A percentile compares a stretch with the other conserved stretches of the same genome.
phyloP scores from a whole-genome alignment of 2,329 filamentous ascomycete species.

The Ascosphaera acerosa region DNA sequence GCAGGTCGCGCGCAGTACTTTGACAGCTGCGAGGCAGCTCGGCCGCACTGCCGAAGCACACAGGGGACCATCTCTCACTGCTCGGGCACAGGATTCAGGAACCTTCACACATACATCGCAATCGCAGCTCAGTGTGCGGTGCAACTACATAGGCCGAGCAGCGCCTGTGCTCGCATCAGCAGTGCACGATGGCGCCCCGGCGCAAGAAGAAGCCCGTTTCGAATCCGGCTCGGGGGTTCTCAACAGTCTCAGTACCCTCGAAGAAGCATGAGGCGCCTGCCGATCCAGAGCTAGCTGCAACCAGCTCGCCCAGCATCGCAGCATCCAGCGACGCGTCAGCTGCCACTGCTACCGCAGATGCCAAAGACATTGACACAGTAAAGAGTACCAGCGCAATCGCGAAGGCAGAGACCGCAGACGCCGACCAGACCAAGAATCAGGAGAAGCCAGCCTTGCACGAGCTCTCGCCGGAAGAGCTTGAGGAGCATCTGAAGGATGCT shows the following conservation, averaged over 20 bases:
- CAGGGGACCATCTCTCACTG: too few species aligned
- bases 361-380: conserved; percentile 11
- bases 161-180: too few species aligned
- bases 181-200: conserved; percentile 32
- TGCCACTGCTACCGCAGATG: conserved; percentile 5
- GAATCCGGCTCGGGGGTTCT: conserved; percentile 79
- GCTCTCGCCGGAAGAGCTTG: conserved; percentile 61
- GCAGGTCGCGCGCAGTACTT: too few species aligned
- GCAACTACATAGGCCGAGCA: too few species aligned
- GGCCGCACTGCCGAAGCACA: too few species aligned
- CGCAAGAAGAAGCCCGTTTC: conserved; percentile 81
- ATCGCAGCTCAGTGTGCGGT: too few species aligned
- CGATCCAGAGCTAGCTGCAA: background rate
- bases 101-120: too few species aligned
- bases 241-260: conserved; percentile 75
- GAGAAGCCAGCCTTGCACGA: conserved; percentile 9
- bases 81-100: too few species aligned
- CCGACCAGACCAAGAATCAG: conserved; percentile 5
- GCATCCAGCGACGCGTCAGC: background rate
- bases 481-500: conserved; percentile 68
- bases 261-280: conserved; percentile 24
- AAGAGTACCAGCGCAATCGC: conserved; percentile 1
- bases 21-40: too few species aligned
- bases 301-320: background rate
- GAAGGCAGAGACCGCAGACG: conserved; percentile 7